Conservation (phyloP, 75 land plant species). For the Selaginella moellendorffii region DNA sequence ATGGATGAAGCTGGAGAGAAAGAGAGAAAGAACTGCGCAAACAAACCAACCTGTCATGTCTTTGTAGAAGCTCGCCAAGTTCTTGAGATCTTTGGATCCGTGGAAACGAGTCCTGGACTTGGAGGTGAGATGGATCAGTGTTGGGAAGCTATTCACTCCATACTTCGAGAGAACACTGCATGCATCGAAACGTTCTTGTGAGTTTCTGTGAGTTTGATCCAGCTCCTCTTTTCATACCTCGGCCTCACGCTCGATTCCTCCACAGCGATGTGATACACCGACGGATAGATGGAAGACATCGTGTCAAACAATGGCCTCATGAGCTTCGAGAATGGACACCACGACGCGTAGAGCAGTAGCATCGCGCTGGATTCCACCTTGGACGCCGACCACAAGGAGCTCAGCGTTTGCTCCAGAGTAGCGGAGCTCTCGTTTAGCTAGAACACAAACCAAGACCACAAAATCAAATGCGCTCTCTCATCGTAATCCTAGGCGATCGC, state of each 20-base stretch:
- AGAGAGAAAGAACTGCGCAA: not conserved
- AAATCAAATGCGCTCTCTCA: too few relatives aligned
- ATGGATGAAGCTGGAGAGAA: too few relatives aligned
- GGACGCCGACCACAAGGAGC: conserved; percentile 34
- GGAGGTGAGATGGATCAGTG: conserved; percentile 56
- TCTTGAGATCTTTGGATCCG: conserved; percentile 45
- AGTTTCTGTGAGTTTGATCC: too few relatives aligned
- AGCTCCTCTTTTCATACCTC: conserved; percentile 32
- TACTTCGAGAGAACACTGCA: conserved; percentile 70
- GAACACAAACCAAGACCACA: not conserved
- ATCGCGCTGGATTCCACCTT: conserved; percentile 31
- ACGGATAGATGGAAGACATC: conserved; percentile 50
- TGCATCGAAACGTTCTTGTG: too few relatives aligned
- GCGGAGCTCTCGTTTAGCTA: conserved; percentile 32
- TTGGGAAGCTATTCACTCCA: conserved; percentile 94
- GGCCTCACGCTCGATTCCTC: conserved; percentile 75
- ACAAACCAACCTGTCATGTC: conserved; percentile 49
- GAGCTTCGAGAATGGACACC: conserved; percentile 79
- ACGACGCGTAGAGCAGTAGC: conserved; percentile 78
- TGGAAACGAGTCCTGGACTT: conserved; percentile 67
- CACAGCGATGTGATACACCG: conserved; percentile 66
- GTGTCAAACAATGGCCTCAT: conserved; percentile 42
- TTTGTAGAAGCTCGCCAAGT: conserved; percentile 49
- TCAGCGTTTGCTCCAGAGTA: conserved; percentile 42
- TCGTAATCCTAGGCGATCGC: too few relatives aligned